Base-by-base conservation (phyloP, 2,329 filamentous ascomycete species). In the Colletotrichum orchidophilum region DNA sequence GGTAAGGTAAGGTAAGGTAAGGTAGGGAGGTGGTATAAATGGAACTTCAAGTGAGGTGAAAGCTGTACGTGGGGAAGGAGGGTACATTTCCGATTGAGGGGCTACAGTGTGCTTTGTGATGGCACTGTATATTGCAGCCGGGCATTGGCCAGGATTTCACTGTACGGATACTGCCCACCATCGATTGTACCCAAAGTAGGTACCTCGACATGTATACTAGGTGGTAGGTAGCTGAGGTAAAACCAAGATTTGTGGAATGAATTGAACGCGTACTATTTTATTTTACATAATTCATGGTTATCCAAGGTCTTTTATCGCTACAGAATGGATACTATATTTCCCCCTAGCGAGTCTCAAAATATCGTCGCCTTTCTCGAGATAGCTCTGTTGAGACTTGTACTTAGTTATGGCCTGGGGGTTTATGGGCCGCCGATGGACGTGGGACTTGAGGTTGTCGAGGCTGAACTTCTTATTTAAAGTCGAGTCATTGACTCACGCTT, bases 61-160 rank as follows among this genome's bases (percentile, higher is more conserved):
- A 63, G 69, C 33, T 59, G 39, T 46, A 42, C 31, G 64, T 59
- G 68, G 64, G 68, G 50, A 62, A 55, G 62, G 24, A 27, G 29
- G 42, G 58, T 68, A 59, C 52, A 53, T 69, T 53, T 58, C 53
- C 33, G 31, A 42, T 15, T 63, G 69, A 71, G 69, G 69, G 59
- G 69, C 65, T 68, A 71, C 69, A 54, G 69, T 71, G 27, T n/a
- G 5, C 6, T 2, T 3, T 3, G 3, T 3, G 18, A 1, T 0
- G 18, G 27, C 24, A 71, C 69, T 42, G 69, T 71, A 27, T 1
- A 2, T 0, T 3, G 18, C 2, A 11, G 4, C 1, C 29, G n/a
- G 12, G 12, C 13, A 15, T 18, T n/a, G 3, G 42, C 15, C 5
- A 6, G 2, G 21, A 13, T 8, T 2, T 26, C 35, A 69, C 54